These are phyloP conservation scores for Lipomyces sp. DNA, from an alignment of 805 yeast species.

Conservation along the genomic window DNA sequence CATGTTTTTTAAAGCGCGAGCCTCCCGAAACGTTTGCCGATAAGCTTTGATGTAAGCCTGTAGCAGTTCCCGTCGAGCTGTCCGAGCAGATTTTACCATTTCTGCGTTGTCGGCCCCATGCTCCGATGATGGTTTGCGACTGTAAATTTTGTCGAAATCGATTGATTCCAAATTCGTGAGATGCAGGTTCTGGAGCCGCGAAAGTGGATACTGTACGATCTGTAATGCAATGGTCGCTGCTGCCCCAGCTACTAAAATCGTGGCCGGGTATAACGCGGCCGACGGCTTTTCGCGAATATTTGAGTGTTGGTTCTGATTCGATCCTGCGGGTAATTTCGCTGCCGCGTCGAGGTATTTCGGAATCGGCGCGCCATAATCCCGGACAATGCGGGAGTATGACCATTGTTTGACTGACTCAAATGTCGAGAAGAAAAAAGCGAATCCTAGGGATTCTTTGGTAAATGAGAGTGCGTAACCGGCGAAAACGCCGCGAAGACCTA, in stretches of 20 bases:
- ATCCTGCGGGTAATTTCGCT: slow-evolving; percentile 4
- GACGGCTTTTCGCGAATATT: slow-evolving; percentile 32
- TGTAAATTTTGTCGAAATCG: slow-evolving; percentile 57
- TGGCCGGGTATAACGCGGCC: slow-evolving; percentile 59
- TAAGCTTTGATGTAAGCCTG: slow-evolving; percentile 71
- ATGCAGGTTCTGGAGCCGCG: slow-evolving; percentile 79
- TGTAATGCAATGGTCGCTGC: slow-evolving; percentile 79
- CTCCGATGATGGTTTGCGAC: slow-evolving; percentile 41
- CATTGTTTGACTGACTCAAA: slow-evolving; percentile 61
- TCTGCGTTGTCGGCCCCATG: neutral
- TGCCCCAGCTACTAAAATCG: slow-evolving; percentile 82
- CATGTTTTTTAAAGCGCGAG: slow-evolving; percentile 48
- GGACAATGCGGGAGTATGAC: slow-evolving; percentile 25
- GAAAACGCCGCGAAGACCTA: slow-evolving; percentile 83
- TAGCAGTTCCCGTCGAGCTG: slow-evolving; percentile 5
- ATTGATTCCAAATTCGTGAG: slow-evolving; percentile 77
- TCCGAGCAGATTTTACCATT: neutral
- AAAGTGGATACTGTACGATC: slow-evolving; percentile 80
- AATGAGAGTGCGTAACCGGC: slow-evolving; percentile 85
- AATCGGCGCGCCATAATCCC: slow-evolving; percentile 28
- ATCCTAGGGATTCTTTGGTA: slow-evolving; percentile 76
- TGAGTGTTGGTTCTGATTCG: slow-evolving; percentile 8
- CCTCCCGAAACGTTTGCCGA: slow-evolving; percentile 70
- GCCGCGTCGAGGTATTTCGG: slow-evolving; percentile 32
- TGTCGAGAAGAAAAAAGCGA: slow-evolving; percentile 60